These are phyloP conservation scores for Dryadomyces quercivorus DNA, from an alignment of 2,329 filamentous ascomycete genomes.

Conservation along the genomic window DNA sequence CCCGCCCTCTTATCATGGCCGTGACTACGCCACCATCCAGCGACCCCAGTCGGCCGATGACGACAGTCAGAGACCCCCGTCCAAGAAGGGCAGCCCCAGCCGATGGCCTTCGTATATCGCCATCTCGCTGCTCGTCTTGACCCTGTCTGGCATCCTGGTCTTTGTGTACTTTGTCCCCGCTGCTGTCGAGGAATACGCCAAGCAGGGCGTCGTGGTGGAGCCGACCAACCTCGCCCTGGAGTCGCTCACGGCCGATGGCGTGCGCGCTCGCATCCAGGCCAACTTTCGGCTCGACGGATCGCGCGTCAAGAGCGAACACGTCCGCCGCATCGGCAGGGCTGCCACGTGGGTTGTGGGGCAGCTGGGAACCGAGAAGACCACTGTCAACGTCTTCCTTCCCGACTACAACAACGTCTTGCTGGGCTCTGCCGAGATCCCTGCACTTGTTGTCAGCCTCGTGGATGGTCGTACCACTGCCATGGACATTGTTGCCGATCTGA, in stretches of 20 bases:
- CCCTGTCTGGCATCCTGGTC: constrained; percentile 57
- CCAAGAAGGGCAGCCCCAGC: constrained; percentile 24
- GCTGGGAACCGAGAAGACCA: constrained; percentile 60
- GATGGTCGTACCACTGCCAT: constrained; percentile 67
- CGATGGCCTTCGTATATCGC: constrained; percentile 74
- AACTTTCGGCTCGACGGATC: constrained; percentile 70
- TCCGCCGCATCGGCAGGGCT: constrained; percentile 64
- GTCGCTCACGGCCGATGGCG: constrained; percentile 66
- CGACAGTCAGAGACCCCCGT: constrained; percentile 8
- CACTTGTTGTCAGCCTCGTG: constrained; percentile 61
- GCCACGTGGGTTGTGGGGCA: constrained; percentile 70
- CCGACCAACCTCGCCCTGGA: constrained; percentile 77
- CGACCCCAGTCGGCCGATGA: constrained; percentile 15
- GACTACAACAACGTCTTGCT: constrained; percentile 69
- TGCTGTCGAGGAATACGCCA: constrained; percentile 68
- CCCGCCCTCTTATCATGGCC: not conserved
- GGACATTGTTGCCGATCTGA: constrained; percentile 66
- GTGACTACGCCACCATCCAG: constrained; percentile 18
- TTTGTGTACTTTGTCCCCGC: constrained; percentile 73
- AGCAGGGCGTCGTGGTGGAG: constrained; percentile 69
- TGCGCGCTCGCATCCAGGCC: constrained; percentile 69
- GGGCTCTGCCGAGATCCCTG: constrained; percentile 65
- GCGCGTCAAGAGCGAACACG: constrained; percentile 56
- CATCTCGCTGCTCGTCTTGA: constrained; percentile 49
- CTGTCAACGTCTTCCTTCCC: constrained; percentile 67